A percentile compares a stretch with the other conserved stretches of the same genome.
Conservation (phyloP, 2,329 filamentous ascomycete genomes). For the Phialocephala subalpina region DNA sequence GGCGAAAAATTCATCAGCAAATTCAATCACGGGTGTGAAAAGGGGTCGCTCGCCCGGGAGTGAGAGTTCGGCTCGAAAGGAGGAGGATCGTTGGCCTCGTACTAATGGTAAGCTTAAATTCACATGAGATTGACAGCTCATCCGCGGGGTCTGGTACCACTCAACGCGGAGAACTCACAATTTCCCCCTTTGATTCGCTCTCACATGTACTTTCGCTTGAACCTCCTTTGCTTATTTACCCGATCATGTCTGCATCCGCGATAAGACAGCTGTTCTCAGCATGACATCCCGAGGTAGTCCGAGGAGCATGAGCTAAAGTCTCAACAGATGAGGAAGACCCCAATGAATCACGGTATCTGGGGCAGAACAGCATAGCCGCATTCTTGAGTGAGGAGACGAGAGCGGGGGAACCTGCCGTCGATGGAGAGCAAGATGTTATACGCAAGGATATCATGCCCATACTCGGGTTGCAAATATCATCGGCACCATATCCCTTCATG, state of each 20-base stretch:
- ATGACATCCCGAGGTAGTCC: slow-evolving; percentile 19
- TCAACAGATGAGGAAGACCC: slow-evolving; percentile 59
- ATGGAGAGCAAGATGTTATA: slow-evolving; percentile 56
- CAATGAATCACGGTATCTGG: slow-evolving; percentile 66
- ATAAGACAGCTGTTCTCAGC: background rate
- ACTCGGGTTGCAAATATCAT: slow-evolving; percentile 68
- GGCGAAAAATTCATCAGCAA: slow-evolving; percentile 27
- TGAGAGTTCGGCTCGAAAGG: slow-evolving; percentile 38
- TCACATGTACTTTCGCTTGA: background rate
- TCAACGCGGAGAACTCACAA: background rate
- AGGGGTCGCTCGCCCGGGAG: slow-evolving; percentile 41
- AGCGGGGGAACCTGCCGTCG: slow-evolving; percentile 56
- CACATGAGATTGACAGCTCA: background rate
- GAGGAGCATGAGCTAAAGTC: slow-evolving; percentile 15
- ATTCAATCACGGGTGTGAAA: slow-evolving; percentile 36
- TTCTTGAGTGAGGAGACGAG: slow-evolving; percentile 66
- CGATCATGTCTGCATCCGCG: background rate
- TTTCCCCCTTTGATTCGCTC: background rate
- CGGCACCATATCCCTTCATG: slow-evolving; percentile 72
- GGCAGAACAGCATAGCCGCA: slow-evolving; percentile 74
- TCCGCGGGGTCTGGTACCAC: background rate
- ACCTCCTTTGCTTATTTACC: background rate
- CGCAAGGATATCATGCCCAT: slow-evolving; percentile 72
- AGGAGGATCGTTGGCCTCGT: slow-evolving; percentile 43
- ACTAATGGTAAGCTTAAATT: slow-evolving; percentile 39